These are phyloP conservation scores for Breviolum minutum DNA, from an alignment of 73 alveolate genomes.

Conservation along the genomic window DNA sequence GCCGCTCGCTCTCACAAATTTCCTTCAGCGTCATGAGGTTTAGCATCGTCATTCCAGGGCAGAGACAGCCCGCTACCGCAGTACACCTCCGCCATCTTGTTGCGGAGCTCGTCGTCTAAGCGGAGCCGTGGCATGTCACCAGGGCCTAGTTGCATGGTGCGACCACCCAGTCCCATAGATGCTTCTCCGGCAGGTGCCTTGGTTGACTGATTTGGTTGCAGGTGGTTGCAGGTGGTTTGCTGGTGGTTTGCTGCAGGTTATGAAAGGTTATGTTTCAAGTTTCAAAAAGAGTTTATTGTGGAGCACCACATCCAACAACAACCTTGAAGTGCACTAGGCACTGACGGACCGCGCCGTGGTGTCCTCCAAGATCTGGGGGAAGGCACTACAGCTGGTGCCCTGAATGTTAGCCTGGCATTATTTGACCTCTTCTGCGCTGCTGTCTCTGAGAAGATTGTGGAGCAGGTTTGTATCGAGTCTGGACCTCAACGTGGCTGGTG, in stretches of 20 bases:
- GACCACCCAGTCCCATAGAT: conserved; percentile 67
- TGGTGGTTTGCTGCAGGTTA: too few species aligned
- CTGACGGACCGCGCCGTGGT: background rate
- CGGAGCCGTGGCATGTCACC: conserved; percentile 28
- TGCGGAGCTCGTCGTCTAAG: conserved; percentile 1
- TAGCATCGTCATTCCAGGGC: conserved; percentile 45
- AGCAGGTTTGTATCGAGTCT: conserved; percentile 8
- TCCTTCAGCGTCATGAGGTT: background rate
- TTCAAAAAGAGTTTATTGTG: too few species aligned
- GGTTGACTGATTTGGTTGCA: too few species aligned
- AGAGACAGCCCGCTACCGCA: conserved; percentile 56
- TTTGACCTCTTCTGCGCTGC: conserved; percentile 55
- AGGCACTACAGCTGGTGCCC: background rate
- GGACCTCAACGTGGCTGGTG: background rate
- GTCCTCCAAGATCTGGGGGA: background rate
- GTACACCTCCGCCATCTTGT: conserved; percentile 66
- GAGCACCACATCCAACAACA: too few species aligned
- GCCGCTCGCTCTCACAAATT: background rate
- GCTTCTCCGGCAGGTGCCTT: background rate
- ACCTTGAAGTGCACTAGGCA: too few species aligned
- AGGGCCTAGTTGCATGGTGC: conserved; percentile 55
- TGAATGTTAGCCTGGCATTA: conserved; percentile 1
- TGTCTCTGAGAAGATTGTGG: conserved; percentile 6
- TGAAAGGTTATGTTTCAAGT: too few species aligned
- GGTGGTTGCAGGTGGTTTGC: too few species aligned